Evolutionary conservation across 1,284 basidiomycete species (phyloP).

Genomic region (Cutaneotrichosporon cavernicola): DNA sequence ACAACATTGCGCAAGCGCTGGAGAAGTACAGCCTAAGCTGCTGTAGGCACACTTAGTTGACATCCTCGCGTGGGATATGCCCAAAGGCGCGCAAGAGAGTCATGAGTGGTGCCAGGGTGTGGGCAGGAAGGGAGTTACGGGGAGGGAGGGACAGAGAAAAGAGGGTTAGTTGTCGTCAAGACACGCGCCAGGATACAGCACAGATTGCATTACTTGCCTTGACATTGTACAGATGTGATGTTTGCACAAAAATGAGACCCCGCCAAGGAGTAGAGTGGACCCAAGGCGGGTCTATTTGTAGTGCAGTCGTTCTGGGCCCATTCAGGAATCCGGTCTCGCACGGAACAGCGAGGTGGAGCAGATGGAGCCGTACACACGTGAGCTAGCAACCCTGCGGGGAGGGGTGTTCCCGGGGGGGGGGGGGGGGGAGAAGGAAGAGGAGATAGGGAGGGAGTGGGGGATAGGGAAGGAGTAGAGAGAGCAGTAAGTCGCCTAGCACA

Average conservation of each 20-base stretch:
- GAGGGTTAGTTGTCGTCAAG: not conserved
- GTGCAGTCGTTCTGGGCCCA: slow-evolving; percentile 42
- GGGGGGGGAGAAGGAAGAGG: slow-evolving; percentile 1
- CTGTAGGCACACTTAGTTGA: slow-evolving; percentile 25
- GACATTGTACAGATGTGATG: slow-evolving; percentile 10
- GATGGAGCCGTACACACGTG: slow-evolving; percentile 37
- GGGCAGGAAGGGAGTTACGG: slow-evolving; percentile 31
- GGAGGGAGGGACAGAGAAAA: slow-evolving; percentile 27
- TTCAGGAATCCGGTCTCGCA: slow-evolving; percentile 48
- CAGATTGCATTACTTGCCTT: slow-evolving; percentile 8
- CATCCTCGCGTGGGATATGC: slow-evolving; percentile 14
- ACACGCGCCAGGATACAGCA: not conserved
- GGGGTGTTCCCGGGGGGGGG: not conserved
- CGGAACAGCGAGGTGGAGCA: slow-evolving; percentile 40
- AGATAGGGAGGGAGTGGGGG: not conserved
- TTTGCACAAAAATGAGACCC: slow-evolving; percentile 31
- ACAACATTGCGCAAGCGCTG: slow-evolving; percentile 5
- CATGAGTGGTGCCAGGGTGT: slow-evolving; percentile 33
- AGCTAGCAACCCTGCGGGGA: not conserved
- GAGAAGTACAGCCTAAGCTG: slow-evolving; percentile 1
- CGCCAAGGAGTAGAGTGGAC: slow-evolving; percentile 24
- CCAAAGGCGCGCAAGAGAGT: slow-evolving; percentile 14
- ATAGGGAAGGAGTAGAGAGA: not conserved
- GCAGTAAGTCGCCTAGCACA: not conserved
- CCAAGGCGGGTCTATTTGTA: slow-evolving; percentile 29